Evolutionary conservation across 202 grass and related monocot genomes (phyloP), one percentile per base, ranked within the genome.

Genomic region (Brachypodium distachyon): DNA sequence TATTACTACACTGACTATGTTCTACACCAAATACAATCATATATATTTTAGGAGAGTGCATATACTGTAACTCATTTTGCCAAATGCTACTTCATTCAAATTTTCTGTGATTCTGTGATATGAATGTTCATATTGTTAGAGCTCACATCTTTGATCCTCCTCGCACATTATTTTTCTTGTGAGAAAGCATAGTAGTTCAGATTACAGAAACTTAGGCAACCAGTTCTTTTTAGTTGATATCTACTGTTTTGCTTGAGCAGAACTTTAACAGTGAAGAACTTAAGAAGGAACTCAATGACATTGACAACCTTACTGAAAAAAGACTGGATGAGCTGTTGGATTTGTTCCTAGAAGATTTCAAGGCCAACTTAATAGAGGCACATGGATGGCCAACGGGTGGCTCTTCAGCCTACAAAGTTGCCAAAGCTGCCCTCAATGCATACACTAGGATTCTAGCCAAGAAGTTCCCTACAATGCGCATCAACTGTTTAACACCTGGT

Each of bases 381-480:
- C 73, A 84, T 47, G 81, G 79, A 9, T 89, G 86, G 89, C 84
- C 93, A 29, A 78, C 87, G 0, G 58, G 53, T 62, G 51, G 86
- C 6, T 88, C 69, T 10, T 80, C 88, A 18, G 84, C 91, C 1
- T 96, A 96, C 53, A 92, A 62, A 39, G 57, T 96, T 2, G 85
- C 84, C 21, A 96, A 96, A 78, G 89, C 74, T 3, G 67, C 81
- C 19, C 62, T 89, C 9, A 89, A 86, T 81, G 72, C 86, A 2
- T 92, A 92, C 55, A 92, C 89, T 18, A 83, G 89, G 64, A 83
- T 96, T 29, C 60, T 96, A 32, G 86, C 92, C 21, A 96, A 74
- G 79, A 89, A 48, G 39, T 66, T 74, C 55, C 88, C 89, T 7
- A 34, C 12, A 28, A 32, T 96, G 7, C 61, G 22, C 26, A 86